Base-by-base conservation (phyloP, 768 basidiomycete genomes). In the Naganishia friedmannii region DNA sequence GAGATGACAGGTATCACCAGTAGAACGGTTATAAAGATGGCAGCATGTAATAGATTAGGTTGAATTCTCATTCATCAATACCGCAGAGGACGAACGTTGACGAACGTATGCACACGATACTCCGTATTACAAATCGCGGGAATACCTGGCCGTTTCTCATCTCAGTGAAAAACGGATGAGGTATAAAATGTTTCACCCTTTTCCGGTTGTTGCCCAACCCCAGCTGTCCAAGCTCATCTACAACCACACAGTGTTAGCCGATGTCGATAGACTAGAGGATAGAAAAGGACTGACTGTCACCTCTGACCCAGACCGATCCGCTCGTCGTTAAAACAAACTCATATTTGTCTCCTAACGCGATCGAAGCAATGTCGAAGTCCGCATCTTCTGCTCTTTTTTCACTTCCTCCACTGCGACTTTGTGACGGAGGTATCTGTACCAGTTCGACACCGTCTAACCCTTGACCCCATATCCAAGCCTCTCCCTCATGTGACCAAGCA, bases 391-490 rank as follows among this genome's bases (percentile, higher is more conserved):
- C 56, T 10, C 21, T 15, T 13, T 21, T 42, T 5, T 37, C 39
- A 29, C 15, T 45, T 5, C 42, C 60, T 21, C 39, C 37, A 45
- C 42, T 3, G 21, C 21, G 21, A 19, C 37, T 55, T 23, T 26
- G 46, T 26, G 13, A 1, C 1, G 26, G 17, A 21, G 65, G 48
- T 26, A 69, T 17, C 15, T 34, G 37, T 23, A 69, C 57, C 6
- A 8, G 29, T 12, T 60, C 56, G 34, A 69, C 2, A 17, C 68
- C 68, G 23, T 69, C 68, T 9, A 69, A 60, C n/a, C 57, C 68
- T 21, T 57, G 26, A n/a, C 68, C 68, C 68, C 68, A 69, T 12
- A 69, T 69, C 68, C 68, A 69, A 2, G 39, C 55, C 53, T 69
- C 68, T 21, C 68, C 68, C 21, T 56, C 56, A 28, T 34, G 12